A percentile compares a stretch with the other conserved stretches of the same genome.
Evolutionary conservation across 345 rosid species (phyloP).

Genomic region (Raphanus sativus): DNA sequence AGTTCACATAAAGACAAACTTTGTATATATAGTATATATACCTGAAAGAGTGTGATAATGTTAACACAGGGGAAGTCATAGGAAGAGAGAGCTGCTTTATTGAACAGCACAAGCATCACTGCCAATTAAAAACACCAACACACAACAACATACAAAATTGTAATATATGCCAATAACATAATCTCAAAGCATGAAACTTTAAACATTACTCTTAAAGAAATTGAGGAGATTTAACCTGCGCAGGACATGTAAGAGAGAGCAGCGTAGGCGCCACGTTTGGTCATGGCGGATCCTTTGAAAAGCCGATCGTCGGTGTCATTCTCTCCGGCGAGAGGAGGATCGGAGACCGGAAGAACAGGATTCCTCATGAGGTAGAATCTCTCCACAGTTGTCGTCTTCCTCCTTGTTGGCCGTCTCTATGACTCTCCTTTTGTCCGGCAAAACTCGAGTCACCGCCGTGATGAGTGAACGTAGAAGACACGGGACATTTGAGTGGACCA

Average conservation of each 20-base stretch:
- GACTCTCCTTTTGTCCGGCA: too few relatives aligned
- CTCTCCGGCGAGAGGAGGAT: constrained; percentile 54
- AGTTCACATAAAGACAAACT: background rate
- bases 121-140: constrained; percentile 27
- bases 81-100: constrained; percentile 98
- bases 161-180: background rate
- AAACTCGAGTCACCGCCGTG: too few relatives aligned
- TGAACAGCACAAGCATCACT: constrained; percentile 90
- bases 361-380: constrained; percentile 44
- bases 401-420: constrained; percentile 24
- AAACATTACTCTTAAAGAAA: background rate
- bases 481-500: background rate
- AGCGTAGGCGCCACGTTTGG: constrained; percentile 82
- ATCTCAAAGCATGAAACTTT: background rate
- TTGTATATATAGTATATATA: constrained; percentile 8
- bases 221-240: constrained; percentile 53
- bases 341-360: constrained; percentile 68
- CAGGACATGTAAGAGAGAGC: constrained; percentile 94
- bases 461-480: background rate
- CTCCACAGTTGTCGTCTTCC: constrained; percentile 14
- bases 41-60: constrained; percentile 91
- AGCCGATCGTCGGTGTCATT: constrained; percentile 58
- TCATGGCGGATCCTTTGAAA: constrained; percentile 93
- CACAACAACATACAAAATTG: background rate
- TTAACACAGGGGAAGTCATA: constrained; percentile 81